phyloP scores from a whole-genome alignment of 2,329 filamentous ascomycete species.

The Ceratocystis eucalypticola region DNA sequence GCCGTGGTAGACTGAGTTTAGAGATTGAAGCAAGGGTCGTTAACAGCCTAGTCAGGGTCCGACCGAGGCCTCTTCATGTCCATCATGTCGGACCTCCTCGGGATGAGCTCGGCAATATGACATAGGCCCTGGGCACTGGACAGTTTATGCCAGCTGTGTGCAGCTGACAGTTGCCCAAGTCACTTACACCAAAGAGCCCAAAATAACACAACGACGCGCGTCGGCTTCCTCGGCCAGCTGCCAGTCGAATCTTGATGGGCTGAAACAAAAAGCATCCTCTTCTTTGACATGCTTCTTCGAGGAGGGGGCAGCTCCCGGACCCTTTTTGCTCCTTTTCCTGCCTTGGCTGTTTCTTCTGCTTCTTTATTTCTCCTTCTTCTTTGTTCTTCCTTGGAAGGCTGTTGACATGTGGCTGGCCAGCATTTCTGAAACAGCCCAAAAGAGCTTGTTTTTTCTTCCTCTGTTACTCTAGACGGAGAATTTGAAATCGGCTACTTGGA shows the following conservation, averaged over 20 bases:
- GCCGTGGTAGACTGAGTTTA: neutral
- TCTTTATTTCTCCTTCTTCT: neutral
- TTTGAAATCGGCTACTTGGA: conserved; percentile 3
- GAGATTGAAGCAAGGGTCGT: neutral
- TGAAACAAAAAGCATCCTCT: neutral
- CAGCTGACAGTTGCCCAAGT: neutral
- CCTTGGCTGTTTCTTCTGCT: neutral
- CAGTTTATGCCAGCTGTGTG: neutral
- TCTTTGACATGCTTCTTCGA: neutral
- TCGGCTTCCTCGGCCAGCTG: neutral
- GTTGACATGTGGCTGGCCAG: conserved; percentile 4
- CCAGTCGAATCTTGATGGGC: neutral
- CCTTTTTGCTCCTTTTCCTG: neutral
- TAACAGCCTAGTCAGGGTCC: too few relatives aligned
- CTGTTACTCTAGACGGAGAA: neutral
- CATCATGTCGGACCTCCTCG: neutral
- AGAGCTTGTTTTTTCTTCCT: conserved; percentile 4
- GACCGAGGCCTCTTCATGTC: neutral
- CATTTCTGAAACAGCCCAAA: conserved; percentile 2
- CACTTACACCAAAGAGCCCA: neutral
- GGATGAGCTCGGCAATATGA: neutral
- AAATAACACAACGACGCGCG: neutral
- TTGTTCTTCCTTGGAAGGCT: neutral
- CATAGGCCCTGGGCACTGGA: neutral
- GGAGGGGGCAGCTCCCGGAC: neutral